These are phyloP conservation scores for Crithidia acanthocephali DNA, from an alignment of 208 protist genomes.

Conservation along the genomic window DNA sequence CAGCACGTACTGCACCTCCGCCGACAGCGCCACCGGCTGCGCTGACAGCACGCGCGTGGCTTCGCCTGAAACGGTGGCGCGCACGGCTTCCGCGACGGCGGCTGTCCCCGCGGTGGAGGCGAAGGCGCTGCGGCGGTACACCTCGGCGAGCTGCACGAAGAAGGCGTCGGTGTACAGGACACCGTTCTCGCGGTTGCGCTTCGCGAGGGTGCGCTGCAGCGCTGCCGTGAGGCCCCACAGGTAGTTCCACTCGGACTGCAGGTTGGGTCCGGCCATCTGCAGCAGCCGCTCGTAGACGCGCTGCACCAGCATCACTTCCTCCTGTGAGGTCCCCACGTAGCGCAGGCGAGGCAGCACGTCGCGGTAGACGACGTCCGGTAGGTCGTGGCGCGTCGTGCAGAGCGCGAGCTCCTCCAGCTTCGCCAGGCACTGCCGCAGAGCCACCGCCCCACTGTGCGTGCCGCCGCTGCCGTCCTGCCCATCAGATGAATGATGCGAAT, in stretches of 20 bases:
- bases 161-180: constrained; percentile 78
- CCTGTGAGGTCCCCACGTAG: constrained; percentile 47
- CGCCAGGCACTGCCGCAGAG: constrained; percentile 31
- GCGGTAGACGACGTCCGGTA: constrained; percentile 49
- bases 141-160: constrained; percentile 61
- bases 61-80: constrained; percentile 51
- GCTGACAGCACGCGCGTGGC: constrained; percentile 20
- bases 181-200: constrained; percentile 37
- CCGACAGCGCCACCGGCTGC: constrained; percentile 5
- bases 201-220: constrained; percentile 57
- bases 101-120: constrained; percentile 23
- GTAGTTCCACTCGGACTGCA: constrained; percentile 62
- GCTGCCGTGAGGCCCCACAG: constrained; percentile 58
- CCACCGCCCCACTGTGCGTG: no score
- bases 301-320: constrained; percentile 72
- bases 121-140: constrained; percentile 37
- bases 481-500: not conserved
- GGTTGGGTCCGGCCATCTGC: constrained; percentile 33
- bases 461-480: not conserved
- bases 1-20: constrained; percentile 53
- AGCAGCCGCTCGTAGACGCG: constrained; percentile 61
- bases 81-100: constrained; percentile 35
- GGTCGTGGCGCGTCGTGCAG: constrained; percentile 16
- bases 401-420: constrained; percentile 36
- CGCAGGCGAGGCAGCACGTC: constrained; percentile 53